Conservation (phyloP, 2,329 filamentous ascomycete species). For the Talaromyces sp. region DNA sequence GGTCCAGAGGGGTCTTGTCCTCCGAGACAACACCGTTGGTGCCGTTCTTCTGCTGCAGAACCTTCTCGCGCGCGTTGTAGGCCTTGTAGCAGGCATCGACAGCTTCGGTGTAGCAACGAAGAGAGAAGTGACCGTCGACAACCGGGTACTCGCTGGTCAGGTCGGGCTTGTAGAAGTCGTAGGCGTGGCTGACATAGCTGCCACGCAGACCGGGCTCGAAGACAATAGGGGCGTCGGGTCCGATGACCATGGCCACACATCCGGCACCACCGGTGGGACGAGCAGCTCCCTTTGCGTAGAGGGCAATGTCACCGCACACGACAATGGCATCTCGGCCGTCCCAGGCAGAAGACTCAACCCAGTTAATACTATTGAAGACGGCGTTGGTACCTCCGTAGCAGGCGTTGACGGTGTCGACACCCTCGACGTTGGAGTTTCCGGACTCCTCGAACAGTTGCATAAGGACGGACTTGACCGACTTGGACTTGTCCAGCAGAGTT, state of each 20-base stretch:
- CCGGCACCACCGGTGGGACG: conserved; percentile 77
- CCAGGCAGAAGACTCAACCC: conserved; percentile 82
- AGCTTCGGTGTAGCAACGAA: conserved; percentile 75
- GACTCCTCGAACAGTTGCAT: conserved; percentile 72
- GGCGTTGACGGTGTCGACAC: conserved; percentile 75
- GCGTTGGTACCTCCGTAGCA: conserved; percentile 85
- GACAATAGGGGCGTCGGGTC: conserved; percentile 69
- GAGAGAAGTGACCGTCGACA: conserved; percentile 76
- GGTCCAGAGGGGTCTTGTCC: conserved; percentile 62
- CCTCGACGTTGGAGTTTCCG: conserved; percentile 78
- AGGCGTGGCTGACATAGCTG: conserved; percentile 75
- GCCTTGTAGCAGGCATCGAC: conserved; percentile 76
- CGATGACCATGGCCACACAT: conserved; percentile 71
- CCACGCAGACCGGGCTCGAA: conserved; percentile 74
- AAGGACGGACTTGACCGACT: conserved; percentile 81
- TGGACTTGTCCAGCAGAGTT: conserved; percentile 82
- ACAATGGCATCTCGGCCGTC: conserved; percentile 77
- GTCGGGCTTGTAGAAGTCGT: conserved; percentile 89
- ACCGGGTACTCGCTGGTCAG: conserved; percentile 81
- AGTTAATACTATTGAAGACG: conserved; percentile 76
- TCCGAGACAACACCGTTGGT: conserved; percentile 42
- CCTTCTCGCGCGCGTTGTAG: conserved; percentile 68
- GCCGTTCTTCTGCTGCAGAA: conserved; percentile 46
- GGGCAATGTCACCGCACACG: conserved; percentile 73
- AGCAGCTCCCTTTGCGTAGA: conserved; percentile 78